Evolutionary conservation across 345 rosid genomes (phyloP).

Genomic region (Citrus glauca): DNA sequence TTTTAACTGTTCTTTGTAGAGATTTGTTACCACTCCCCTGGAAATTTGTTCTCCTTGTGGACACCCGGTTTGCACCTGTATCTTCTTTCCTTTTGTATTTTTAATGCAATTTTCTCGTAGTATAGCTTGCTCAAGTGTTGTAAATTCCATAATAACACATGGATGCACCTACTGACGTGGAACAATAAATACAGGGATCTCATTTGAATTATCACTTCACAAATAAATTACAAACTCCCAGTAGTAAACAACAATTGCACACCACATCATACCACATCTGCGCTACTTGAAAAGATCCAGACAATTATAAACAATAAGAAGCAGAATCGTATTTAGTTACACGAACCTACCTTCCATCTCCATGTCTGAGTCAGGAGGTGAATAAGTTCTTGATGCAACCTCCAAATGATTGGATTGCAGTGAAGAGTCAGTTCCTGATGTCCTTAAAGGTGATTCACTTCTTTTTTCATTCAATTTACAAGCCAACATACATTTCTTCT

Average conservation of each 20-base stretch:
- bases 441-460: slow-evolving; percentile 6
- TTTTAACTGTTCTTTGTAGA: neutral
- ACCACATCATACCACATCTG: neutral
- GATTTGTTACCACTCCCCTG: neutral
- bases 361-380: slow-evolving; percentile 62
- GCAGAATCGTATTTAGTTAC: slow-evolving; percentile 11
- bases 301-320: neutral
- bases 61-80: neutral
- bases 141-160: too few species aligned
- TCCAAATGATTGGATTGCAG: slow-evolving; percentile 7
- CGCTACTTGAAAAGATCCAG: neutral
- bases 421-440: slow-evolving; percentile 17
- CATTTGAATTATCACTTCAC: neutral
- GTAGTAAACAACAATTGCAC: neutral
- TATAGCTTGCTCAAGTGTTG: neutral
- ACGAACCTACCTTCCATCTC: slow-evolving; percentile 94
- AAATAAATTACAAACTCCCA: neutral
- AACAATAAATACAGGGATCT: neutral
- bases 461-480: slow-evolving; percentile 15
- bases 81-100: neutral
- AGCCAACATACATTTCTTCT: slow-evolving; percentile 23
- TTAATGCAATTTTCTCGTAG: neutral
- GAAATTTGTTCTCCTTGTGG: neutral
- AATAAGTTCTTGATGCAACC: slow-evolving; percentile 20
- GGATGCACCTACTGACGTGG: neutral